Evolutionary conservation across 805 yeast species (phyloP).

Genomic region (Hanseniaspora lindneri): DNA sequence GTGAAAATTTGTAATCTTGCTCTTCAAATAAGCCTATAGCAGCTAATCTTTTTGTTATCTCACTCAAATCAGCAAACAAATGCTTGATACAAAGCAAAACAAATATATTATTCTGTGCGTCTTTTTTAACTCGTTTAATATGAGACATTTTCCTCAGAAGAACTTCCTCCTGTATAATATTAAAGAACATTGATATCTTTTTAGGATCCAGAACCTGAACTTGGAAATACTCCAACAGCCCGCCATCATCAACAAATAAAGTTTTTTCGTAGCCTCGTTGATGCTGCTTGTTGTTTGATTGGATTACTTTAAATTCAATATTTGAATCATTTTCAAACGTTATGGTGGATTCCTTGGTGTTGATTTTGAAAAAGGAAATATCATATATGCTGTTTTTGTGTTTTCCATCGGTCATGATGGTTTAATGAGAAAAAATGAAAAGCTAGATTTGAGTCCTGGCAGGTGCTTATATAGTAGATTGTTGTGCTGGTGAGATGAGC

Average conservation of each 20-base stretch:
- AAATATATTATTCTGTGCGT: conserved; percentile 14
- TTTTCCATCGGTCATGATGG: not conserved
- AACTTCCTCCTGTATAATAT: conserved; percentile 23
- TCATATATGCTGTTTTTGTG: conserved; percentile 2
- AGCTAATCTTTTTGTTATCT: conserved; percentile 24
- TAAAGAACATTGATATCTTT: conserved; percentile 19
- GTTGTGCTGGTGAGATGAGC: too few relatives aligned
- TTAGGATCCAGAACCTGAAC: conserved; percentile 1
- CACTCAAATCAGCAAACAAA: conserved; percentile 34
- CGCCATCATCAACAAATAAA: not conserved
- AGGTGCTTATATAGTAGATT: too few relatives aligned
- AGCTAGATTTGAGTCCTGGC: too few relatives aligned
- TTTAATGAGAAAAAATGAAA: too few relatives aligned
- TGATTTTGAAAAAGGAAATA: conserved; percentile 8
- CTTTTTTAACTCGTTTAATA: conserved; percentile 45
- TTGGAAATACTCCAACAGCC: conserved; percentile 1
- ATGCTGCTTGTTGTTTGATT: not conserved
- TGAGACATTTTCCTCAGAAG: conserved; percentile 25
- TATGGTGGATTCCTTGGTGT: not conserved
- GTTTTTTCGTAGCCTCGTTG: not conserved
- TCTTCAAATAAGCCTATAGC: conserved; percentile 18
- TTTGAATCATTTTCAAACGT: not conserved
- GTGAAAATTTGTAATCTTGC: conserved; percentile 21
- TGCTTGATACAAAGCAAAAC: conserved; percentile 33
- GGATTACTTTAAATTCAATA: not conserved